phyloP scores from a whole-genome alignment of 164 flowering plant species.

The grape (Vitis vinifera) region DNA sequence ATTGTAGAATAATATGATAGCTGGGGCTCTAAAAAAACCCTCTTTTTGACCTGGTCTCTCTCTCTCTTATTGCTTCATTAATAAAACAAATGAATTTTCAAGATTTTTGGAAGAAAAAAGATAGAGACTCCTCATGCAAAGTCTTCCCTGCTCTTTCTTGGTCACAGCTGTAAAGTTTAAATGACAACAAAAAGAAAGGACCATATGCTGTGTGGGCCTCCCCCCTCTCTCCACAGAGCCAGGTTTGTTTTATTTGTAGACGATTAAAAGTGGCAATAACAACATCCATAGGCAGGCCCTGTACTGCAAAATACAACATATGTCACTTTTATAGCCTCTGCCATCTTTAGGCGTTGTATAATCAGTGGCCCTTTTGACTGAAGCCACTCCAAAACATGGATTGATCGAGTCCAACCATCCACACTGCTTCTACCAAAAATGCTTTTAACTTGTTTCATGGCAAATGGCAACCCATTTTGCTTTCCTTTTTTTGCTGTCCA shows the following conservation, averaged over 20 bases:
- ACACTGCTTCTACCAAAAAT: not conserved
- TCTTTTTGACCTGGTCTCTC: slow-evolving; percentile 22
- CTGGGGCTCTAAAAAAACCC: not conserved
- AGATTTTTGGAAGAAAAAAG: not conserved
- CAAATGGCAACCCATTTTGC: too few relatives aligned
- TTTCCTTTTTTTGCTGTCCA: too few relatives aligned
- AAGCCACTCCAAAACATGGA: not conserved
- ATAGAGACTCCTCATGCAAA: slow-evolving; percentile 1
- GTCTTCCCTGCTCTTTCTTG: slow-evolving; percentile 4
- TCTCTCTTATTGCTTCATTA: slow-evolving; percentile 3
- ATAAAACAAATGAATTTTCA: slow-evolving; percentile 6
- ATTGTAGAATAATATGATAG: slow-evolving; percentile 38
- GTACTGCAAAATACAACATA: not conserved
- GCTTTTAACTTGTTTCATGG: too few relatives aligned
- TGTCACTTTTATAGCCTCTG: slow-evolving; percentile 3
- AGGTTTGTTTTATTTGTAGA: slow-evolving; percentile 8
- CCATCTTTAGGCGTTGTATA: not conserved
- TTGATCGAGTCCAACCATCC: slow-evolving; percentile 1
- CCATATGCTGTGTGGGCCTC: slow-evolving; percentile 5
- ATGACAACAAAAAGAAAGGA: slow-evolving; percentile 14
- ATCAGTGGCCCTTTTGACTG: slow-evolving; percentile 14
- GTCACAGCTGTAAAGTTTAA: slow-evolving; percentile 31
- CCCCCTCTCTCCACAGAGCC: not conserved
- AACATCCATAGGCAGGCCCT: slow-evolving; percentile 1
- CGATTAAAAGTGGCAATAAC: slow-evolving; percentile 3